These are phyloP conservation scores for Scheffersomyces ergatensis DNA, from an alignment of 805 yeast genomes.

Conservation along the genomic window DNA sequence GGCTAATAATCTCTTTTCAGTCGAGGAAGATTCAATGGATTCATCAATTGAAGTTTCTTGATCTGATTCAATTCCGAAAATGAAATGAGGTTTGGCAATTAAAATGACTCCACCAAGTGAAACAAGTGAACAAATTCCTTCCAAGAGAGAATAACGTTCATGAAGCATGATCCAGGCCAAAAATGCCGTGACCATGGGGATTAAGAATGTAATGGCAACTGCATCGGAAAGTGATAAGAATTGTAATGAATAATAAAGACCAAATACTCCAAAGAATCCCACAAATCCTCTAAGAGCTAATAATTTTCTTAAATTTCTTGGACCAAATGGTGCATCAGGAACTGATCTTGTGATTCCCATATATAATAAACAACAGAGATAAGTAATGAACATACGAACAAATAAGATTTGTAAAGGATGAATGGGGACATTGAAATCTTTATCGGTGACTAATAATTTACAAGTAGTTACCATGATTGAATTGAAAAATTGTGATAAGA, in stretches of 20 bases:
- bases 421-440: slow-evolving; percentile 56
- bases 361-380: slow-evolving; percentile 53
- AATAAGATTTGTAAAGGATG: slow-evolving; percentile 78
- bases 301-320: slow-evolving; percentile 50
- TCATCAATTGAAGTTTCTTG: slow-evolving; percentile 28
- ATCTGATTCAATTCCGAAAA: slow-evolving; percentile 50
- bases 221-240: slow-evolving; percentile 80
- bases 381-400: slow-evolving; percentile 74
- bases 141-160: slow-evolving; percentile 65
- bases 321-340: slow-evolving; percentile 70
- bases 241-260: slow-evolving; percentile 70
- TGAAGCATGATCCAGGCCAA: slow-evolving; percentile 65
- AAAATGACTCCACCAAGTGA: slow-evolving; percentile 76
- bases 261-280: slow-evolving; percentile 79
- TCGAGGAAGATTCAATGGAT: slow-evolving; percentile 48
- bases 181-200: slow-evolving; percentile 74
- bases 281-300: slow-evolving; percentile 62
- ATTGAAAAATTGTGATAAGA: slow-evolving; percentile 69
- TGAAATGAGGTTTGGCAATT: slow-evolving; percentile 76
- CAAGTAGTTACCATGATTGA: slow-evolving; percentile 75
- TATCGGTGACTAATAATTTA: slow-evolving; percentile 68
- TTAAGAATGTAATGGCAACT: slow-evolving; percentile 71
- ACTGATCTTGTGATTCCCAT: slow-evolving; percentile 49
- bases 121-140: slow-evolving; percentile 64
- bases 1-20: slow-evolving; percentile 59